Percentiles rank a stretch among this genome's conserved stretches.
phyloP scores from a whole-genome alignment of 164 flowering plant genomes.

The Pachysandra terminalis region DNA sequence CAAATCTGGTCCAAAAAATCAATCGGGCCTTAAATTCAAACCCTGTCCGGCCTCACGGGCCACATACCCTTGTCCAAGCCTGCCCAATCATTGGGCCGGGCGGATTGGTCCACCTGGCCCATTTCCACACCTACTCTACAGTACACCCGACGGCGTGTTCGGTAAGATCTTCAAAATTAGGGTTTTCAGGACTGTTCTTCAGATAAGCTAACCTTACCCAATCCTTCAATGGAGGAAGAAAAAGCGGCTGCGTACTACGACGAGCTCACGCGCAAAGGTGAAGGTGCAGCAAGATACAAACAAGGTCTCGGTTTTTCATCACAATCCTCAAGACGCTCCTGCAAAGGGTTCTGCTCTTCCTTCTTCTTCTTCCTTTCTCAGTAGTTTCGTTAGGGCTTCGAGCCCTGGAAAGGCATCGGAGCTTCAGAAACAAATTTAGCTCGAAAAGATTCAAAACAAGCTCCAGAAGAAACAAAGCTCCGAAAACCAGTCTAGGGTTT shows the following conservation, averaged over 20 bases:
- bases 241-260: slow-evolving; percentile 93
- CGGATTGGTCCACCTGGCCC: too few relatives aligned
- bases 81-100: too few relatives aligned
- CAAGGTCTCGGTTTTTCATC: slow-evolving; percentile 87
- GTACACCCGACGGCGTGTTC: not conserved
- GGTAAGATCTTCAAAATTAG: not conserved
- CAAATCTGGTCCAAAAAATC: too few relatives aligned
- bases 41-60: too few relatives aligned
- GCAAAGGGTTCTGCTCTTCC: slow-evolving; percentile 47
- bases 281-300: slow-evolving; percentile 87
- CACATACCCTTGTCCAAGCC: too few relatives aligned
- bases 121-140: too few relatives aligned
- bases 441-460: slow-evolving; percentile 63
- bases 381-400: slow-evolving; percentile 75
- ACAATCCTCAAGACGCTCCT: slow-evolving; percentile 27
- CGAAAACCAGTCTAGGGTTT: slow-evolving; percentile 29
- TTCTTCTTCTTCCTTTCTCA: slow-evolving; percentile 58
- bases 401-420: slow-evolving; percentile 42
- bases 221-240: slow-evolving; percentile 69
- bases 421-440: slow-evolving; percentile 46
- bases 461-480: slow-evolving; percentile 45
- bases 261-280: slow-evolving; percentile 85
- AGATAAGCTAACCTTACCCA: not conserved
- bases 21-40: too few relatives aligned
- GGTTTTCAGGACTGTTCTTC: not conserved